Evolutionary conservation across 2,329 filamentous ascomycete species (phyloP).

Genomic region (Madurella mycetomatis): DNA sequence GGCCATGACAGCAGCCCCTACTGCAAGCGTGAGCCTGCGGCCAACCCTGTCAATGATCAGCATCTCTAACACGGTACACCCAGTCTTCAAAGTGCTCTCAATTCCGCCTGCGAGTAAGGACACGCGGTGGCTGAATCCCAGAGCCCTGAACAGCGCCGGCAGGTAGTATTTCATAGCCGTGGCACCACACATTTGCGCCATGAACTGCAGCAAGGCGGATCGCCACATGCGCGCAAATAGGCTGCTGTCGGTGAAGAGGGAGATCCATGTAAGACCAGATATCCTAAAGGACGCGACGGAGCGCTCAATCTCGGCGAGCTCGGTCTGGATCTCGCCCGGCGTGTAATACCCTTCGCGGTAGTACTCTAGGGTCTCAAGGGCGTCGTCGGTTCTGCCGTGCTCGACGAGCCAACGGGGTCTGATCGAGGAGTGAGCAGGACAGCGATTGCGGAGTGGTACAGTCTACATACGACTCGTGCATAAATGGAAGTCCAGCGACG

Average conservation of each 20-base stretch:
- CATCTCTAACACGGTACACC: constrained; percentile 53
- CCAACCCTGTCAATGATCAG: constrained; percentile 52
- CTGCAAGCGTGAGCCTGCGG: constrained; percentile 43
- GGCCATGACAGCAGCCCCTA: constrained; percentile 50
- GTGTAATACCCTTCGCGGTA: constrained; percentile 44
- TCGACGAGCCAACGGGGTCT: constrained; percentile 57
- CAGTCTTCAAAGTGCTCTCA: constrained; percentile 55
- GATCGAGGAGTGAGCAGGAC: background rate
- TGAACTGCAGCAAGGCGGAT: constrained; percentile 53
- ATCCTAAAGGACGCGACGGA: constrained; percentile 38
- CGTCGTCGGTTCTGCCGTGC: constrained; percentile 40
- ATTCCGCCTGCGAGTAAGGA: constrained; percentile 51
- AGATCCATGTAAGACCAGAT: constrained; percentile 38
- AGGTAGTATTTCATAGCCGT: constrained; percentile 59
- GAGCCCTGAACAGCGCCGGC: constrained; percentile 46
- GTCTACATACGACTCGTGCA: constrained; percentile 49
- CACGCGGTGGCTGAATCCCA: constrained; percentile 45
- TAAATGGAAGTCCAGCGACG: constrained; percentile 45
- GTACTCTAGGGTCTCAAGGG: constrained; percentile 42
- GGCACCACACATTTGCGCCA: constrained; percentile 57
- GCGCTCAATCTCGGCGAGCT: constrained; percentile 44
- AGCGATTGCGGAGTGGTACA: background rate
- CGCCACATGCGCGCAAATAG: constrained; percentile 53
- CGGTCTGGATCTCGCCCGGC: constrained; percentile 35
- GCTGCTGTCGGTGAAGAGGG: constrained; percentile 44